Base-by-base conservation (phyloP, 2,329 filamentous ascomycete species). In the Paramyrothecium roridum region DNA sequence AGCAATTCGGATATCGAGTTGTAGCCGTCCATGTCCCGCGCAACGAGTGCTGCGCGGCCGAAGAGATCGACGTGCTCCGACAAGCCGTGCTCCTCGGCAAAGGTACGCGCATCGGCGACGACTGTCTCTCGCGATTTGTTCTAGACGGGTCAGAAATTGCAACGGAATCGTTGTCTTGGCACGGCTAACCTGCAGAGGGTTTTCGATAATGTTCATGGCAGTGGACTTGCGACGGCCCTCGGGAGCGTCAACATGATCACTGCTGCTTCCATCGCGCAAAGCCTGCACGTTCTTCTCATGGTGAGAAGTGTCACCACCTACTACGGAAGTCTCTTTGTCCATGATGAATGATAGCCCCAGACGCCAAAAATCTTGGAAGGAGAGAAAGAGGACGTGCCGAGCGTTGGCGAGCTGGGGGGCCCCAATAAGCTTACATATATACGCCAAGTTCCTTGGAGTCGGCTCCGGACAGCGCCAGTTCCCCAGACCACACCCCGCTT, bases 61-160 rank as follows among this genome's bases (percentile, higher is more conserved):
- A 74, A 72, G 12, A 73, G 54, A 72, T 68, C 75, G 1, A 78
- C 68, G 55, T 82, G 73, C 43, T 84, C 78, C 1, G 67, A 64
- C 54, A 88, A 69, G 46, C 73, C 74, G 57, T 81, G 69, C 2
- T 74, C 66, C 17, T 70, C 68, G n/a, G 82, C 83, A 60, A 83
- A 85, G 46, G 69, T 64, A 11, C 75, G 71, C 2, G 81, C 83
- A 54, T 83, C 75, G 20, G 63, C 58, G 43, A 59, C 59, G 4
- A 55, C 60, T 22, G 62, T 45, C 23, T 65, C 65, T 0, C 48
- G 48, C 0, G 63, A 76, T 49, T 65, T 61, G 37, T 58, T 54
- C 67, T 69, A 13, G 13, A 17, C 7, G 26, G 16, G 21, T 52
- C 34, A 51, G 48, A 12, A 26, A 13, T 17, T 40, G 20, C 10